phyloP scores from a whole-genome alignment of 1,284 basidiomycete genomes.

The Pseudozyma sp. region DNA sequence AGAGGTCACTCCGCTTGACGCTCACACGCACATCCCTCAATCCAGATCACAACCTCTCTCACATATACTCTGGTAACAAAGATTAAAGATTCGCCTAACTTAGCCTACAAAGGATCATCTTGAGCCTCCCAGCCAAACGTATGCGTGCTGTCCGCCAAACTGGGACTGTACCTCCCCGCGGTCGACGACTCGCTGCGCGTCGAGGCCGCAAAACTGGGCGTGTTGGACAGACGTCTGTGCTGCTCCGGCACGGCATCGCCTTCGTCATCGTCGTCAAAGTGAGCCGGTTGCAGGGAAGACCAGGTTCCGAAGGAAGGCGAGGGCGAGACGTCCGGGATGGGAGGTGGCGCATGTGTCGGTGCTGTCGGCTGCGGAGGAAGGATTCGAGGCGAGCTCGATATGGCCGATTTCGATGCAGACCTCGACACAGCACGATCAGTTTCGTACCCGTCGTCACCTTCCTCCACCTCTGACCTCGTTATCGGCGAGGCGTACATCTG shows the following conservation, averaged over 20 bases:
- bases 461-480: background rate
- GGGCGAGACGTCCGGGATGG: background rate
- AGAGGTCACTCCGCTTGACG: too few species aligned
- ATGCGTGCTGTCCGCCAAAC: slow-evolving; percentile 17
- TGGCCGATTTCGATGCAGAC: background rate
- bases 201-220: slow-evolving; percentile 5
- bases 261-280: too few species aligned
- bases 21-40: too few species aligned
- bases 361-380: background rate
- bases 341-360: background rate
- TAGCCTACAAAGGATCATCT: slow-evolving; percentile 4
- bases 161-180: background rate
- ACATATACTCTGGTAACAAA: too few species aligned
- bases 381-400: background rate
- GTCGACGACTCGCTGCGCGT: background rate
- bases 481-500: background rate
- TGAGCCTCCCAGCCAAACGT: slow-evolving; percentile 32
- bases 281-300: background rate
- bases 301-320: background rate
- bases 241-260: background rate
- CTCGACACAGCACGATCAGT: slow-evolving; percentile 12
- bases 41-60: too few species aligned
- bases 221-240: slow-evolving; percentile 1
- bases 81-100: too few species aligned
- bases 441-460: slow-evolving; percentile 12